Evolutionary conservation across 2,329 filamentous ascomycete genomes (phyloP).

Genomic region (Fusarium sp.): DNA sequence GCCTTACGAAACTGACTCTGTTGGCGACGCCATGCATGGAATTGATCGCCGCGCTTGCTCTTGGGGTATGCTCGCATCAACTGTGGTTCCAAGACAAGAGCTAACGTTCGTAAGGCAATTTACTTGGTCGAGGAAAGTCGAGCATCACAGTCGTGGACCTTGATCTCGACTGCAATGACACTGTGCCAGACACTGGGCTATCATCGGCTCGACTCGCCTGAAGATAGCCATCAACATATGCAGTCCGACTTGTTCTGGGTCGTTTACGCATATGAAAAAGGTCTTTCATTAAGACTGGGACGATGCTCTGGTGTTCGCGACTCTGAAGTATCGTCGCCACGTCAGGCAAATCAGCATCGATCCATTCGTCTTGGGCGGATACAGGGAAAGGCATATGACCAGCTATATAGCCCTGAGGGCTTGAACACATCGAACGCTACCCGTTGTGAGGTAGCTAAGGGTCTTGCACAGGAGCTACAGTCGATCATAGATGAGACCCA

Average conservation of each 20-base stretch:
- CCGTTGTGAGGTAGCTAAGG: neutral
- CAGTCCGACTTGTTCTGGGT: constrained; percentile 47
- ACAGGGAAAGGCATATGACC: constrained; percentile 47
- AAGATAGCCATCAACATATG: rapidly evolving
- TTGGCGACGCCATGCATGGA: constrained; percentile 47
- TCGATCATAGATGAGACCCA: constrained; percentile 18
- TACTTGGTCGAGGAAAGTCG: constrained; percentile 48
- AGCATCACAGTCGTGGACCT: constrained; percentile 46
- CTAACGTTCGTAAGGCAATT: constrained; percentile 36
- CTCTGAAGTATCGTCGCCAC: constrained; percentile 42
- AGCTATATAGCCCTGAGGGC: constrained; percentile 45
- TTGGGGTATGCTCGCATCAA: constrained; percentile 41
- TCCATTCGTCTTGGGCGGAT: constrained; percentile 36
- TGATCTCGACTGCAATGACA: constrained; percentile 49
- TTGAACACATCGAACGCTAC: neutral
- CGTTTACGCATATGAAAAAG: constrained; percentile 49
- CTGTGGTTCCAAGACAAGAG: rapidly evolving
- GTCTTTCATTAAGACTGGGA: constrained; percentile 49
- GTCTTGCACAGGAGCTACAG: constrained; percentile 13
- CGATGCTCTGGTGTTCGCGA: constrained; percentile 48
- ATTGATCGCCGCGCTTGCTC: constrained; percentile 47
- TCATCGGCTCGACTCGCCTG: constrained; percentile 29
- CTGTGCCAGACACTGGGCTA: constrained; percentile 49
- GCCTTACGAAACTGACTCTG: constrained; percentile 44
- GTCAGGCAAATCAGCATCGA: constrained; percentile 27